Evolutionary conservation across 768 basidiomycete species (phyloP).

Genomic region (Suillus alpinus): DNA sequence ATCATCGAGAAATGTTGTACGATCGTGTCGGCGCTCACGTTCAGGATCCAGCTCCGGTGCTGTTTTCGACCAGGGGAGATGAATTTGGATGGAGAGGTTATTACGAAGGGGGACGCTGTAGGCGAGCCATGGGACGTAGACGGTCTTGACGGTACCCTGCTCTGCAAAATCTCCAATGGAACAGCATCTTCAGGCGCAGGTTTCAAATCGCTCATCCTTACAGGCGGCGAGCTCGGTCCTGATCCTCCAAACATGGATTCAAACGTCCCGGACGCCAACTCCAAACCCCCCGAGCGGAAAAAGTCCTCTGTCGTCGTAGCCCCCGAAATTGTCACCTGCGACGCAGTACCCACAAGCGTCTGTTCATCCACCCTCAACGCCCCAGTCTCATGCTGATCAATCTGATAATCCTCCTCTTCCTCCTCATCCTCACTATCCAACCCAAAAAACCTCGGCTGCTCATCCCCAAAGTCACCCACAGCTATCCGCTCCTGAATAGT

Average conservation of each 20-base stretch:
- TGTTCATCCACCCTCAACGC: constrained; percentile 9
- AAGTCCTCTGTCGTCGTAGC: constrained; percentile 19
- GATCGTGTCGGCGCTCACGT: constrained; percentile 55
- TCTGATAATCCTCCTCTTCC: constrained; percentile 31
- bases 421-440: constrained; percentile 43
- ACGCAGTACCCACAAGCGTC: constrained; percentile 16
- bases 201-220: constrained; percentile 39
- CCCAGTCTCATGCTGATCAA: constrained; percentile 33
- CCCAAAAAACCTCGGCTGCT: constrained; percentile 54
- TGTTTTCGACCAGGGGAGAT: constrained; percentile 39
- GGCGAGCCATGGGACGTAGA: constrained; percentile 32
- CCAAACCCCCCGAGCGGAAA: constrained; percentile 17
- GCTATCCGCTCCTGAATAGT: constrained; percentile 66
- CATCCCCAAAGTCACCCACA: constrained; percentile 61
- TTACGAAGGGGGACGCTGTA: constrained; percentile 16
- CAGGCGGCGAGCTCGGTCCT: constrained; percentile 27
- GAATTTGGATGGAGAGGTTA: constrained; percentile 34
- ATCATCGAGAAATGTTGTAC: constrained; percentile 85
- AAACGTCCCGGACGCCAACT: constrained; percentile 14
- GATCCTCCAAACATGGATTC: not conserved
- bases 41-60: constrained; percentile 74
- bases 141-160: constrained; percentile 44
- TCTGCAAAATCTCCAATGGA: constrained; percentile 63
- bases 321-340: constrained; percentile 19
- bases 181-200: constrained; percentile 60